Conservation (phyloP, 2,329 filamentous ascomycete genomes). For the Aspergillus pseudoglaucus region DNA sequence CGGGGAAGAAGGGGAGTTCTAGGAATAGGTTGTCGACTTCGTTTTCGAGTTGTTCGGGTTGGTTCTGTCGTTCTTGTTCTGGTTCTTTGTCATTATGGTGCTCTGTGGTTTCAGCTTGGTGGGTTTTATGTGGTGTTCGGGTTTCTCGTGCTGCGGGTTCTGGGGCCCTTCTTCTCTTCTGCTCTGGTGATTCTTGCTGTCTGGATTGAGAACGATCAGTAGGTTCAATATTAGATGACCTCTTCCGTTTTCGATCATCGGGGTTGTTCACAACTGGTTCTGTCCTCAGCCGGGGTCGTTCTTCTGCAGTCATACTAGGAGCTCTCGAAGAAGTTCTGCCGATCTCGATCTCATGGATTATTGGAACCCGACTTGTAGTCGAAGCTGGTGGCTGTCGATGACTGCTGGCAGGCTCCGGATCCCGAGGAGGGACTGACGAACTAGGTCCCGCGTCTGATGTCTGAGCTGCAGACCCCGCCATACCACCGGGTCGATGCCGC, state of each 20-base stretch:
- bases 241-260: not conserved
- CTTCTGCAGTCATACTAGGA: not conserved
- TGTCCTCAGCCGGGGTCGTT: not conserved
- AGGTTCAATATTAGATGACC: not conserved
- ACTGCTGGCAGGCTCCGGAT: not conserved
- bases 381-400: not conserved
- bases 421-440: not conserved
- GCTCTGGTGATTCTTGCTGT: not conserved
- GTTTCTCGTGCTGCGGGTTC: not conserved
- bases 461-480: not conserved
- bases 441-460: not conserved
- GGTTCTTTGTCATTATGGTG: not conserved
- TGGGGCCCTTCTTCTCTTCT: not conserved
- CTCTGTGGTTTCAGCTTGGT: not conserved
- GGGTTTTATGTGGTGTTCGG: not conserved
- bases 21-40: constrained; percentile 17
- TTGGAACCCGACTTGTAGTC: not conserved
- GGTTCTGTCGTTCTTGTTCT: not conserved
- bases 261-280: not conserved
- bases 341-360: not conserved
- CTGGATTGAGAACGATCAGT: not conserved
- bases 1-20: constrained; percentile 25
- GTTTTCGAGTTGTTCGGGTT: constrained; percentile 6
- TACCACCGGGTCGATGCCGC: constrained; percentile 27
- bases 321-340: not conserved